Conservation (phyloP, 352 stramenopile genomes). For the Phytophthora pistaciae region DNA sequence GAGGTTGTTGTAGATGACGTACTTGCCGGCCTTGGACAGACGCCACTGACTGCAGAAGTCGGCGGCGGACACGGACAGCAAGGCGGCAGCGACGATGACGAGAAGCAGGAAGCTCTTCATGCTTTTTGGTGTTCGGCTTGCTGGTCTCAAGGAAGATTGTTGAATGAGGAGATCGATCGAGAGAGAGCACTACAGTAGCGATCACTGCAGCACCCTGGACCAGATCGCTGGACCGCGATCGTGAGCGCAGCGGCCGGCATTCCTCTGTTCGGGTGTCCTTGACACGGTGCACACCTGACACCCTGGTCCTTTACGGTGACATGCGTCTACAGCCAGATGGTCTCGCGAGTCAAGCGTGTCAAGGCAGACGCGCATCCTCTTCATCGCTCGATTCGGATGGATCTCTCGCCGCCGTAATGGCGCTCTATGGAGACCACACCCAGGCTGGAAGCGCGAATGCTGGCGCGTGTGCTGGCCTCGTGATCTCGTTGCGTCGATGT, state of each 20-base stretch:
- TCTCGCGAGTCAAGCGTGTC: slow-evolving; percentile 17
- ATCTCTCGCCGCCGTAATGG: slow-evolving; percentile 17
- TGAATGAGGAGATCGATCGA: slow-evolving; percentile 15
- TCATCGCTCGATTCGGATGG: slow-evolving; percentile 21
- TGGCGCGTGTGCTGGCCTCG: background rate
- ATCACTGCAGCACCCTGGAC: background rate
- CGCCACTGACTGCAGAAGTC: slow-evolving; percentile 33
- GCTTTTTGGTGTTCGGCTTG: slow-evolving; percentile 21
- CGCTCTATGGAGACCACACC: slow-evolving; percentile 21
- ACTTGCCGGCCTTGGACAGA: slow-evolving; percentile 33
- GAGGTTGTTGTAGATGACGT: slow-evolving; percentile 61
- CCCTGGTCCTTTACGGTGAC: slow-evolving; percentile 18
- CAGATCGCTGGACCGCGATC: slow-evolving; percentile 2
- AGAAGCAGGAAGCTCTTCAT: slow-evolving; percentile 7
- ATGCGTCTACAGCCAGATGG: slow-evolving; percentile 25
- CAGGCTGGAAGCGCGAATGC: background rate
- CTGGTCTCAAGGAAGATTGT: slow-evolving; percentile 19
- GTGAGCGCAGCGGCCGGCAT: slow-evolving; percentile 1
- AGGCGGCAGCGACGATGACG: slow-evolving; percentile 3
- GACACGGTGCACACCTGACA: slow-evolving; percentile 14
- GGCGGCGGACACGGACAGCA: slow-evolving; percentile 25
- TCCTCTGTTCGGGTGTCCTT: slow-evolving; percentile 12
- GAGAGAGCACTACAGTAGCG: too few relatives aligned
- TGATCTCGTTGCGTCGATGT: slow-evolving; percentile 8
- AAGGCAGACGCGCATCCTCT: slow-evolving; percentile 22